phyloP scores from a whole-genome alignment of 306 rosid species.

The Corylus americana region DNA sequence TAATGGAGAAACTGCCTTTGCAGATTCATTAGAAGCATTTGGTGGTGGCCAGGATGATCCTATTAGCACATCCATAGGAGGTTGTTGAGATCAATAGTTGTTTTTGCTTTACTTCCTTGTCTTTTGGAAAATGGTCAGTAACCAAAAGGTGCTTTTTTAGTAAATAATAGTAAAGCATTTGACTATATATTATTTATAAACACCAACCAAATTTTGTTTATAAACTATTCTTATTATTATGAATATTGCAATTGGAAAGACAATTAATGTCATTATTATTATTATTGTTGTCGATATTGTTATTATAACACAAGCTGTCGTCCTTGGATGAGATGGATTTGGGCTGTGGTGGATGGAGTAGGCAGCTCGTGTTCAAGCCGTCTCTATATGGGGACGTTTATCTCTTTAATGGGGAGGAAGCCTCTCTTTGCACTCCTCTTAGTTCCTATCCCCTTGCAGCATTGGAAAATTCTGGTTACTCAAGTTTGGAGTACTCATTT shows the following conservation, averaged over 20 bases:
- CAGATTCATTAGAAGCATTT: slow-evolving; percentile 83
- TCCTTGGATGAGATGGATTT: too few species aligned
- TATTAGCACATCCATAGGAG: slow-evolving; percentile 92
- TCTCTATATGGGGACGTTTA: too few species aligned
- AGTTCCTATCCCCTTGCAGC: too few species aligned
- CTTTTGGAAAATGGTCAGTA: slow-evolving; percentile 18
- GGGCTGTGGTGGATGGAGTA: too few species aligned
- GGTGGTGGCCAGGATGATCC: slow-evolving; percentile 96
- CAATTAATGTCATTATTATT: not conserved
- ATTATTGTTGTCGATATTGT: not conserved
- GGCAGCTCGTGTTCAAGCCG: too few species aligned
- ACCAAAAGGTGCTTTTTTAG: slow-evolving; percentile 9
- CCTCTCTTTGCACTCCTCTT: too few species aligned
- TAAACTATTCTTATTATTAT: not conserved
- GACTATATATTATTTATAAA: slow-evolving; percentile 6
- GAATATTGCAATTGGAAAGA: not conserved
- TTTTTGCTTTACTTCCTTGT: slow-evolving; percentile 23
- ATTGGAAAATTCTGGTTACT: too few species aligned
- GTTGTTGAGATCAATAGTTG: slow-evolving; percentile 48
- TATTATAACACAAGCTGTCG: not conserved
- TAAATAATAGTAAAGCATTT: slow-evolving; percentile 1
- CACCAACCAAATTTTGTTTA: not conserved
- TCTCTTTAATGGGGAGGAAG: too few species aligned
- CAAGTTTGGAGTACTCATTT: too few species aligned
- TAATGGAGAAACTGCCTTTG: slow-evolving; percentile 74